phyloP scores from a whole-genome alignment of 169 alveolate species.

The Eimeria praecox region DNA sequence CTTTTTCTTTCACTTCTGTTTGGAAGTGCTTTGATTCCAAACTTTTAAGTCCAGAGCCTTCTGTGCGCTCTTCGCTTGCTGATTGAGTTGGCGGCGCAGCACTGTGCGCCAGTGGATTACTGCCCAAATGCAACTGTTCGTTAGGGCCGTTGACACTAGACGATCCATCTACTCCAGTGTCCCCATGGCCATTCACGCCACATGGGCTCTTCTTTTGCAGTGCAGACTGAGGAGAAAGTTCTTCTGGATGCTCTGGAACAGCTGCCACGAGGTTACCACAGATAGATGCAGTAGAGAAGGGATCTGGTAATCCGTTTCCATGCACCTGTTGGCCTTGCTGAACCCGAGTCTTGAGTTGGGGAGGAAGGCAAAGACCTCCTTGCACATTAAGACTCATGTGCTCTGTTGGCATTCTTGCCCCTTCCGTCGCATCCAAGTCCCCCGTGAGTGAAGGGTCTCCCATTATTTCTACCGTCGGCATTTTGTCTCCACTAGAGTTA shows the following conservation, averaged over 20 bases:
- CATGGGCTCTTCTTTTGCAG: constrained; percentile 23
- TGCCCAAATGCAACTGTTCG: neutral
- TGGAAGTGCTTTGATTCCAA: neutral
- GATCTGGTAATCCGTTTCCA: constrained; percentile 8
- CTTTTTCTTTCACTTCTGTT: neutral
- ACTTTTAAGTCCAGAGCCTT: neutral
- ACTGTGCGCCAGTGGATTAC: neutral
- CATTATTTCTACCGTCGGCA: neutral
- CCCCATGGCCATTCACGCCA: neutral
- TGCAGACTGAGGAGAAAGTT: constrained; percentile 65
- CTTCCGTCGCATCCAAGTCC: neutral
- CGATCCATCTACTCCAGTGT: neutral
- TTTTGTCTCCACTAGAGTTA: neutral
- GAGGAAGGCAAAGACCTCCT: neutral
- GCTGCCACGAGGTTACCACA: constrained; percentile 22
- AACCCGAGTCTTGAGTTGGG: no score
- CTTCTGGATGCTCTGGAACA: constrained; percentile 53
- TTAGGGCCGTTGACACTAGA: neutral
- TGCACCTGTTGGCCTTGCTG: neutral
- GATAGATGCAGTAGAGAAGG: neutral
- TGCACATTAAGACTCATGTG: no score
- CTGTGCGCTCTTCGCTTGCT: neutral
- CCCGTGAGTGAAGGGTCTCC: neutral
- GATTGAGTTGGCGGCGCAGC: neutral
- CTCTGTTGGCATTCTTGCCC: neutral